A percentile compares a stretch with the other conserved stretches of the same genome.
Conservation (phyloP, 2,329 filamentous ascomycete species). For the Colletotrichum tabaci region DNA sequence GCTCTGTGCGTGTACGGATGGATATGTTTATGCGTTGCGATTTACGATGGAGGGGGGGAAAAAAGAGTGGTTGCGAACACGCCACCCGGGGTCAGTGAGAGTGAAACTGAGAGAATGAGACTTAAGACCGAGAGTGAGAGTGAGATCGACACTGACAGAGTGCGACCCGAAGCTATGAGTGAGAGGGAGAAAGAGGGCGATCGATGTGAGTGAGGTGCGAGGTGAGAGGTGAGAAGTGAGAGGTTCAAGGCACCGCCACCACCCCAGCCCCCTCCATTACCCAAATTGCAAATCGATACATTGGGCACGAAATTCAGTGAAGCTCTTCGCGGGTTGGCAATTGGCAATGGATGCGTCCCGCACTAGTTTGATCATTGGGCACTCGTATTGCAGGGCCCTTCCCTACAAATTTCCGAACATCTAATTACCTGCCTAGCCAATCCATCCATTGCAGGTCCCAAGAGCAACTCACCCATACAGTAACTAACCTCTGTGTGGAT, state of each 20-base stretch:
- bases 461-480: not conserved
- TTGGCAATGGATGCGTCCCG: not conserved
- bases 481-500: not conserved
- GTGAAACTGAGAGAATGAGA: constrained; percentile 10
- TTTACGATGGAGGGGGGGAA: too few relatives aligned
- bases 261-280: constrained; percentile 41
- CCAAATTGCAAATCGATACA: constrained; percentile 17
- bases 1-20: not conserved
- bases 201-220: too few relatives aligned
- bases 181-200: not conserved
- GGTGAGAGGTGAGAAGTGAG: constrained; percentile 26
- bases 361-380: constrained; percentile 27
- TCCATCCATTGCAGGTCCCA: not conserved
- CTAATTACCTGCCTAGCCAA: not conserved
- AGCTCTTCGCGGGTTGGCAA: not conserved
- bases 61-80: constrained; percentile 5
- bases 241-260: constrained; percentile 37
- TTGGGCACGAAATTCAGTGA: constrained; percentile 7
- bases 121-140: not conserved
- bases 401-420: constrained; percentile 30
- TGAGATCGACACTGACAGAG: not conserved
- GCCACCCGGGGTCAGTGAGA: constrained; percentile 4
- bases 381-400: constrained; percentile 30
- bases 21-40: not conserved
- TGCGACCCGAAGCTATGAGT: constrained; percentile 6